Evolutionary conservation across 805 yeast genomes (phyloP).

Genomic region (Nakazawaea ishiwadae): DNA sequence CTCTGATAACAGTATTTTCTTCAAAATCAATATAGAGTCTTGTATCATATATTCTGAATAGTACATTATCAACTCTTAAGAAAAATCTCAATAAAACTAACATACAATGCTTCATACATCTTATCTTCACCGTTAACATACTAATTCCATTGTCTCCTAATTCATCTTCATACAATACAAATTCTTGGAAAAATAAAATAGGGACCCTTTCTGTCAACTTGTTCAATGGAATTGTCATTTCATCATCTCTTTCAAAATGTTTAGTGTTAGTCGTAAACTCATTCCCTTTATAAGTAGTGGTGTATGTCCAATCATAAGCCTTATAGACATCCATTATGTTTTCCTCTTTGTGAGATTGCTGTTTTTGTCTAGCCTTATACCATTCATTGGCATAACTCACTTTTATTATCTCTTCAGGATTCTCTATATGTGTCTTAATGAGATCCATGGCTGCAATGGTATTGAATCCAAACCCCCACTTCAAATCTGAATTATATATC

Average conservation of each 20-base stretch:
- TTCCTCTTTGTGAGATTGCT: constrained; percentile 23
- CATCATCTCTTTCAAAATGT: constrained; percentile 25
- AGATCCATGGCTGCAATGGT: constrained; percentile 69
- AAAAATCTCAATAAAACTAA: constrained; percentile 73
- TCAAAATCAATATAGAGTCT: constrained; percentile 77
- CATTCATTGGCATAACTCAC: constrained; percentile 89
- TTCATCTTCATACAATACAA: constrained; percentile 89
- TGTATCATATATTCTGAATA: constrained; percentile 80
- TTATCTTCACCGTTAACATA: constrained; percentile 66
- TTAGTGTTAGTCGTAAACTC: constrained; percentile 17
- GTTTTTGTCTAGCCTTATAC: constrained; percentile 41
- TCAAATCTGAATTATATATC: constrained; percentile 35
- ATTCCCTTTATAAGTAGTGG: constrained; percentile 73
- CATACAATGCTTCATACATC: constrained; percentile 85
- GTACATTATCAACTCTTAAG: constrained; percentile 84
- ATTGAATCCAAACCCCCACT: constrained; percentile 57
- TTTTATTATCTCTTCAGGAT: constrained; percentile 38
- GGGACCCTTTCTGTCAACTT: constrained; percentile 74
- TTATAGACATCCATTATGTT: constrained; percentile 55
- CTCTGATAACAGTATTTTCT: constrained; percentile 61
- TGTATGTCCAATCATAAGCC: constrained; percentile 96
- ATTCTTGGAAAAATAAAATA: constrained; percentile 83
- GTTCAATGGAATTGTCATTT: constrained; percentile 55
- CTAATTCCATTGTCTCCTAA: constrained; percentile 94
- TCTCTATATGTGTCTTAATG: constrained; percentile 43